phyloP scores from a whole-genome alignment of 139 green algal genomes.

The Parachlorella kessleri region DNA sequence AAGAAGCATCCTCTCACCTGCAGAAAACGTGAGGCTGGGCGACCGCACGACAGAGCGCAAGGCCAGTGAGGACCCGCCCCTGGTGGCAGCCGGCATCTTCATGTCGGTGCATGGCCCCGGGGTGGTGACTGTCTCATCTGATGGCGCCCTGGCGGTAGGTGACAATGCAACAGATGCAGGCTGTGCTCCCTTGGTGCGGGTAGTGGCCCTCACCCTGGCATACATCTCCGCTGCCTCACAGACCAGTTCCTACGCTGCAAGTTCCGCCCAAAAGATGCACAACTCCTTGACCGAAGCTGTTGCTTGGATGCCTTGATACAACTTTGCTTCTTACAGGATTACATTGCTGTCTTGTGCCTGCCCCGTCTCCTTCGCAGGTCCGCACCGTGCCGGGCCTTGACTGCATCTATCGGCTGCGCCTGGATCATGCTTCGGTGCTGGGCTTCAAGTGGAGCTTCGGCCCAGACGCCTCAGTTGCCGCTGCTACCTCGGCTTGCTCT shows the following conservation, averaged over 20 bases:
- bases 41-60: conserved; percentile 49
- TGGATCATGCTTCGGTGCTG: conserved; percentile 23
- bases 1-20: not conserved
- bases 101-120: conserved; percentile 34
- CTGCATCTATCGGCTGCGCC: conserved; percentile 13
- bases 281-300: too few relatives aligned
- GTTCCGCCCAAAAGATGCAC: too few relatives aligned
- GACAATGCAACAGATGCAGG: too few relatives aligned
- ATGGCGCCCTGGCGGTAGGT: conserved; percentile 3
- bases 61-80: conserved; percentile 27
- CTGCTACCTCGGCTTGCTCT: conserved; percentile 15
- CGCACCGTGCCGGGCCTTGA: conserved; percentile 43
- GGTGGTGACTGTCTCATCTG: conserved; percentile 9
- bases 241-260: too few relatives aligned
- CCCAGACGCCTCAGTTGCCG: not conserved
- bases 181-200: too few relatives aligned
- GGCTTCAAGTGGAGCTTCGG: conserved; percentile 37
- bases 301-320: too few relatives aligned
- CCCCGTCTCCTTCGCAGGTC: conserved; percentile 29
- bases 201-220: too few relatives aligned
- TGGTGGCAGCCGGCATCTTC: conserved; percentile 41
- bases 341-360: too few relatives aligned
- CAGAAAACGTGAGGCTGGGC: conserved; percentile 37
- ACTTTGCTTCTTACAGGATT: too few relatives aligned
- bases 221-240: too few relatives aligned